These are phyloP conservation scores for Cyberlindnera mycetangii DNA, from an alignment of 805 yeast species.

Conservation along the genomic window DNA sequence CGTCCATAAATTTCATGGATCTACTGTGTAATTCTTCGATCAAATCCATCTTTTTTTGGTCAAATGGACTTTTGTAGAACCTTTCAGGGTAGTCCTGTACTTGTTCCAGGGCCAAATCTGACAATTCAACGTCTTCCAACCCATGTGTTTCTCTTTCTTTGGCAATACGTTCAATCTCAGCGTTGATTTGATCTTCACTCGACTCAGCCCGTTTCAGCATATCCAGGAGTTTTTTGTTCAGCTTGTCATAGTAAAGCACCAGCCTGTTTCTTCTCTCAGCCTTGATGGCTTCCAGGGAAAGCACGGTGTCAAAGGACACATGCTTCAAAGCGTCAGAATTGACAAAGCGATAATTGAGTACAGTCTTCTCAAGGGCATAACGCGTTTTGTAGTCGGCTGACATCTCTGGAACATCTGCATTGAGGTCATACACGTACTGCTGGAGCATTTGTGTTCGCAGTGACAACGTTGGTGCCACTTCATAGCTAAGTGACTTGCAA, in stretches of 20 bases:
- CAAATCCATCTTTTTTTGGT: constrained; percentile 2
- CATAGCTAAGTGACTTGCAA: constrained; percentile 29
- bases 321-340: constrained; percentile 24
- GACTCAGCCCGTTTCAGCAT: constrained; percentile 11
- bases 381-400: constrained; percentile 7
- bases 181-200: constrained; percentile 16
- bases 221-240: constrained; percentile 19
- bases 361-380: constrained; percentile 20
- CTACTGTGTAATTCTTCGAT: constrained; percentile 11
- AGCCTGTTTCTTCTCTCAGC: constrained; percentile 20
- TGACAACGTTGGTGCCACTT: constrained; percentile 27
- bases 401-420: constrained; percentile 5
- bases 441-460: constrained; percentile 22
- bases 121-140: constrained; percentile 13
- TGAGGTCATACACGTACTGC: constrained; percentile 20
- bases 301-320: constrained; percentile 27
- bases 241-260: constrained; percentile 13
- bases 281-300: constrained; percentile 15
- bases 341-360: constrained; percentile 25
- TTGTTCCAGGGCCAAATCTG: constrained; percentile 11
- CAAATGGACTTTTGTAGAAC: constrained; percentile 17
- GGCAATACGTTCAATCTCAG: constrained; percentile 22
- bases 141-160: constrained; percentile 13
- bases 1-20: constrained; percentile 11
- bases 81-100: constrained; percentile 19